Conservation (phyloP, 2,329 filamentous ascomycete genomes). For the Lachnellula arida region DNA sequence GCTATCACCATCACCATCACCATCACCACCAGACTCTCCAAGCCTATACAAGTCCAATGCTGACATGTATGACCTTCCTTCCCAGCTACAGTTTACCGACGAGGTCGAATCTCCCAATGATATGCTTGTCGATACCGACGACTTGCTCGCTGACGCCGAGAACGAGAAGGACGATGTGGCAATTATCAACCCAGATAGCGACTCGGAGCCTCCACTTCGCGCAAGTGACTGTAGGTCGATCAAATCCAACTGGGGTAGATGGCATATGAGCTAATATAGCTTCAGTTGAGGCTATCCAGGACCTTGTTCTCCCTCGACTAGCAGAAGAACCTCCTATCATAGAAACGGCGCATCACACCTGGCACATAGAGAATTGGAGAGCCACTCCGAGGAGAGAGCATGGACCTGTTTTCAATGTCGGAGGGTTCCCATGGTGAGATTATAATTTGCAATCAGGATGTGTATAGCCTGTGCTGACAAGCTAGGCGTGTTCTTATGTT, state of each 20-base stretch:
- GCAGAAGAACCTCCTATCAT: slow-evolving; percentile 73
- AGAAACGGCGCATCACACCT: slow-evolving; percentile 72
- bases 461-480: slow-evolving; percentile 15
- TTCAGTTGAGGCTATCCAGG: slow-evolving; percentile 78
- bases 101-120: slow-evolving; percentile 30
- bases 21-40: not conserved
- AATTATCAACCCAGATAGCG: slow-evolving; percentile 36
- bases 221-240: slow-evolving; percentile 36
- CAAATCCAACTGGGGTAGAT: not conserved
- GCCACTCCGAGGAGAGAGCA: slow-evolving; percentile 73
- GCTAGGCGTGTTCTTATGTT: slow-evolving; percentile 89
- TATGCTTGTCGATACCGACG: slow-evolving; percentile 30
- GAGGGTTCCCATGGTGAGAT: slow-evolving; percentile 76
- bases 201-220: slow-evolving; percentile 21
- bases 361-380: slow-evolving; percentile 84
- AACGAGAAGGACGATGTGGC: slow-evolving; percentile 37
- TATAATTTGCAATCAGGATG: slow-evolving; percentile 1
- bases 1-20: not conserved
- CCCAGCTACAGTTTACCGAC: slow-evolving; percentile 23
- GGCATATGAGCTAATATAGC: slow-evolving; percentile 17
- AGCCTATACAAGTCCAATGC: slow-evolving; percentile 1
- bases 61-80: slow-evolving; percentile 10
- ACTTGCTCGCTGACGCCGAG: slow-evolving; percentile 27
- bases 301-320: slow-evolving; percentile 68
- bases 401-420: slow-evolving; percentile 82